A percentile compares a stretch with the other conserved stretches of the same genome.
Evolutionary conservation across 208 protist genomes (phyloP).

Genomic region (Blastocrithidia nonstop): DNA sequence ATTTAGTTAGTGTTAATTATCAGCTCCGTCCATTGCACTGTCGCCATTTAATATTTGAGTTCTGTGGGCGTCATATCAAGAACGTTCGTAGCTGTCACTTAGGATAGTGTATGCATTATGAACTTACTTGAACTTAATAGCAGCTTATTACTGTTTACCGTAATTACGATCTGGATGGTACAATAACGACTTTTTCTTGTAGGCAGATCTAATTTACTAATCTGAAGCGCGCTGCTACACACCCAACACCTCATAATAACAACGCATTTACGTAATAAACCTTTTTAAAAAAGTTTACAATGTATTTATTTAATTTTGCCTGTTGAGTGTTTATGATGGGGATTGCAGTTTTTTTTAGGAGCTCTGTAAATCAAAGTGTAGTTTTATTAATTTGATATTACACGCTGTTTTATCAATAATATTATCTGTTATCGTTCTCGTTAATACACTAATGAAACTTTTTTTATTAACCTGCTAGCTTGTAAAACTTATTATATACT

Average conservation of each 20-base stretch:
- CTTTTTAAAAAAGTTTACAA: neutral
- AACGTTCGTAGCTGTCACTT: constrained; percentile 67
- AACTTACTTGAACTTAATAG: constrained; percentile 70
- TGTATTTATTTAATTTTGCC: neutral
- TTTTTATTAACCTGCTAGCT: too few species aligned
- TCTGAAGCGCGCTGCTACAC: constrained; percentile 55
- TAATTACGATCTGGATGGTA: constrained; percentile 88
- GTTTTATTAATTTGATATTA: too few species aligned
- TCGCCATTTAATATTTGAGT: constrained; percentile 61
- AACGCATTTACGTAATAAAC: constrained; percentile 20
- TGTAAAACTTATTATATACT: too few species aligned
- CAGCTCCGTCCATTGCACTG: constrained; percentile 12
- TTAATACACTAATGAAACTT: too few species aligned
- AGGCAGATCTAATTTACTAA: constrained; percentile 72
- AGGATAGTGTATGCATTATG: constrained; percentile 83
- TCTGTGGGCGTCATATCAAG: constrained; percentile 84
- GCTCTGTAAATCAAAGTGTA: too few species aligned
- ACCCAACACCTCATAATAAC: constrained; percentile 81
- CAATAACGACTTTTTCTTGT: constrained; percentile 73
- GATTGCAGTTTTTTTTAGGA: too few species aligned
- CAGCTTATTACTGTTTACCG: constrained; percentile 58
- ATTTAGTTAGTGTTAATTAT: constrained; percentile 42
- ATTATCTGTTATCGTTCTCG: too few species aligned
- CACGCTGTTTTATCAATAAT: too few species aligned
- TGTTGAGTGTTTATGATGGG: too few species aligned